Evolutionary conservation across 768 basidiomycete genomes (phyloP).

Genomic region (Lepiota brunneoincarnata): DNA sequence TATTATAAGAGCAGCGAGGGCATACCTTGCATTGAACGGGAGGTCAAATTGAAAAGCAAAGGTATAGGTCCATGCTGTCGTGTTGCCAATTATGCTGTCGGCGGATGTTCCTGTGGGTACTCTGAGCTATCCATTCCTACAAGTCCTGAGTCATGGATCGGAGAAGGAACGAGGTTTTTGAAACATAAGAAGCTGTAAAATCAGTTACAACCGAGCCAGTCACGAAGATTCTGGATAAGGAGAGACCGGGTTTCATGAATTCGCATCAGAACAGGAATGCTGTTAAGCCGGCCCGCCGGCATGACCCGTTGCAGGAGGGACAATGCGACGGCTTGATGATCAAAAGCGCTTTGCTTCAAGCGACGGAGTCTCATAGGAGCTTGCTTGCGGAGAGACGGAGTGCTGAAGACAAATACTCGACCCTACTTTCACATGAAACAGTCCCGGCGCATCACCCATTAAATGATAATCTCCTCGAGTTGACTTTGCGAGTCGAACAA

Average conservation of each 20-base stretch:
- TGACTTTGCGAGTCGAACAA: too few species aligned
- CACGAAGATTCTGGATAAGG: neutral
- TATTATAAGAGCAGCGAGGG: neutral
- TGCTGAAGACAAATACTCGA: too few species aligned
- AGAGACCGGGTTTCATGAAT: neutral
- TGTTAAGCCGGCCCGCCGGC: neutral
- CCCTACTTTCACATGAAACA: too few species aligned
- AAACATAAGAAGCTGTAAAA: slow-evolving; percentile 3
- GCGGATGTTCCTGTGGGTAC: neutral
- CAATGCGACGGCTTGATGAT: slow-evolving; percentile 3
- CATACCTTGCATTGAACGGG: slow-evolving; percentile 1
- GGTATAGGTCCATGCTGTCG: neutral
- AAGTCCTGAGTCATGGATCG: neutral
- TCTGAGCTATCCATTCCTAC: neutral
- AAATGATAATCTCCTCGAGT: too few species aligned
- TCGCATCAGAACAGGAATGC: slow-evolving; percentile 1
- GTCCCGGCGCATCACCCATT: too few species aligned
- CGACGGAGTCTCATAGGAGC: neutral
- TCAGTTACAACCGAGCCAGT: neutral
- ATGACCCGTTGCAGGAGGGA: neutral
- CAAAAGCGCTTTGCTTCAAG: neutral
- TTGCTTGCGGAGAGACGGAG: too few species aligned
- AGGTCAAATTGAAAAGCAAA: neutral
- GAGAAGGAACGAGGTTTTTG: neutral
- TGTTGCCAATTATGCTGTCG: slow-evolving; percentile 1